A percentile compares a stretch with the other conserved stretches of the same genome.
phyloP scores from a whole-genome alignment of 2,329 filamentous ascomycete genomes.

The Monosporascus cannonballus region DNA sequence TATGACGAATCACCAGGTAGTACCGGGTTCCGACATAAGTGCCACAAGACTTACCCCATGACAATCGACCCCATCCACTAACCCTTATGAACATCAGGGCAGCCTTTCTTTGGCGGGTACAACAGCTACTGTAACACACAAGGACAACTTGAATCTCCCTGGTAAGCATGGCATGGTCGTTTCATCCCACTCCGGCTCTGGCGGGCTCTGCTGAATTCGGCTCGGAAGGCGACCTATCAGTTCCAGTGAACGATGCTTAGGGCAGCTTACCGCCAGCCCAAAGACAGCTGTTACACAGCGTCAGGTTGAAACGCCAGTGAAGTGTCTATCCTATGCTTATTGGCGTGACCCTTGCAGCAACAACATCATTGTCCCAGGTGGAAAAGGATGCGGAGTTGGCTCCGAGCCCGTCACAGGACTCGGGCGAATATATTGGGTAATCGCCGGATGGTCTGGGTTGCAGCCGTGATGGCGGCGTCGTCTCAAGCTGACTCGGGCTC shows the following conservation, averaged over 20 bases:
- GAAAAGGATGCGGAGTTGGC: neutral
- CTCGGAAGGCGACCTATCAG: too few species aligned
- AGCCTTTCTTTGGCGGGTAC: neutral
- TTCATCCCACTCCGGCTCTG: too few species aligned
- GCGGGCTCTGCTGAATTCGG: too few species aligned
- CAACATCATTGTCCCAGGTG: neutral
- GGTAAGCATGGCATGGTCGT: too few species aligned
- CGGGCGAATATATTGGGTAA: neutral
- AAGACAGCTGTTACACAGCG: neutral
- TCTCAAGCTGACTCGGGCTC: neutral
- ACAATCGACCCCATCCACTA: too few species aligned
- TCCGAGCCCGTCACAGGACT: neutral
- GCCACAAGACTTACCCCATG: too few species aligned
- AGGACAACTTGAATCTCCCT: neutral
- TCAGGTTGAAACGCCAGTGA: neutral
- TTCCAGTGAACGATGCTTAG: too few species aligned
- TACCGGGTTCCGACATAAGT: too few species aligned
- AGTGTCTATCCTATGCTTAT: neutral
- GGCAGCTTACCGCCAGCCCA: neutral
- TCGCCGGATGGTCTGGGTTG: neutral
- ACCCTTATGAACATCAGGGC: too few species aligned
- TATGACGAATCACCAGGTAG: too few species aligned
- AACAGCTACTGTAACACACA: neutral
- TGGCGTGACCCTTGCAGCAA: neutral
- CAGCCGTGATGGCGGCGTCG: too few species aligned